Conservation (phyloP, 2,329 filamentous ascomycete genomes). For the Byssoonygena ceratinophila region DNA sequence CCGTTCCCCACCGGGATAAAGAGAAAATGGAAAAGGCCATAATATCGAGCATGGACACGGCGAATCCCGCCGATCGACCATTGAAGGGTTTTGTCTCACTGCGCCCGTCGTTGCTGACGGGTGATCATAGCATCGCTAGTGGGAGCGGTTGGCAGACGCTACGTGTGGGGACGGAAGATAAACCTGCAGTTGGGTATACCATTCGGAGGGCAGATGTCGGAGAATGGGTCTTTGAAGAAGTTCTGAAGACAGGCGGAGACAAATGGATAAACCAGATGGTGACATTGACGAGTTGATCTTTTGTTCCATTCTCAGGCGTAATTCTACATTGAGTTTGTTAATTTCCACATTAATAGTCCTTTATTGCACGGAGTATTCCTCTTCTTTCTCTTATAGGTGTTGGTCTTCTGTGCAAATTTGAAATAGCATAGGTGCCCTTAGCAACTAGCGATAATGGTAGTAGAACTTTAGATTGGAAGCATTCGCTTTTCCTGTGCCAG, state of each 20-base stretch:
- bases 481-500: too few species aligned
- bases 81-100: conserved; percentile 21
- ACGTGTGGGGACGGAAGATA: conserved; percentile 20
- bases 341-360: too few species aligned
- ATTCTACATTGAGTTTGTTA: too few species aligned
- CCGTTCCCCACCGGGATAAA: conserved; percentile 22
- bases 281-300: conserved; percentile 17
- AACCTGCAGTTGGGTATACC: conserved; percentile 23
- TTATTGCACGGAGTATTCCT: not conserved
- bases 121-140: conserved; percentile 17
- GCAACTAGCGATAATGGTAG: too few species aligned
- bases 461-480: too few species aligned
- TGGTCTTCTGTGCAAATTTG: too few species aligned
- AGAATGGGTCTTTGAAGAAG: conserved; percentile 24
- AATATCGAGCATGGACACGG: conserved; percentile 19
- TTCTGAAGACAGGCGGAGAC: conserved; percentile 17
- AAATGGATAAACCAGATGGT: conserved; percentile 21
- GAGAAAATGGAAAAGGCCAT: conserved; percentile 18
- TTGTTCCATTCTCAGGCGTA: not conserved
- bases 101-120: conserved; percentile 22
- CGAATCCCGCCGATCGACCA: conserved; percentile 13
- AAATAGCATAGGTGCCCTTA: too few species aligned
- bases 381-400: not conserved
- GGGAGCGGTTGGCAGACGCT: conserved; percentile 20
- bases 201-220: conserved; percentile 25